phyloP scores from a whole-genome alignment of 805 yeast genomes.

The Lachancea quebecensis region DNA sequence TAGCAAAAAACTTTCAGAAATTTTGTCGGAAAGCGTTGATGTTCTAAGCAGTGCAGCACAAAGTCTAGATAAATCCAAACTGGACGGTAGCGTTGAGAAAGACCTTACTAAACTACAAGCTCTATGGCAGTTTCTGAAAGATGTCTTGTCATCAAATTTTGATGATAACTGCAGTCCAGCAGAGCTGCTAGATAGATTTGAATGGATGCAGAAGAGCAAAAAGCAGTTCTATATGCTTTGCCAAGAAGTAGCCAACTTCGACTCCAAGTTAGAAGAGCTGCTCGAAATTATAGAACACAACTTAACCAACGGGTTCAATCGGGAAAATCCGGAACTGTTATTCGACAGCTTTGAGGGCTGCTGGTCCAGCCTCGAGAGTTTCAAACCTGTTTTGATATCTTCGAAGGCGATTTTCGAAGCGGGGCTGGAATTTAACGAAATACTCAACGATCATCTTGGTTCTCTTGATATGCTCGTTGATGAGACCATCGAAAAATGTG shows the following conservation, averaged over 20 bases:
- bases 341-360: slow-evolving; percentile 30
- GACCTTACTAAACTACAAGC: background rate
- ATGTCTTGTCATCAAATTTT: background rate
- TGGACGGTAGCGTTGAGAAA: background rate
- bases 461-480: slow-evolving; percentile 37
- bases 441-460: slow-evolving; percentile 35
- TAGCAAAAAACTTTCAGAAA: background rate
- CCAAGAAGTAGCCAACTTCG: slow-evolving; percentile 31
- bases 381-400: slow-evolving; percentile 24
- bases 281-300: slow-evolving; percentile 33
- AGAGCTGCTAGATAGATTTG: slow-evolving; percentile 6
- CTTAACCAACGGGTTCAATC: slow-evolving; percentile 13
- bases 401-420: slow-evolving; percentile 35
- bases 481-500: slow-evolving; percentile 31
- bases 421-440: slow-evolving; percentile 39
- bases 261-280: slow-evolving; percentile 31
- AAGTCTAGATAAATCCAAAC: background rate
- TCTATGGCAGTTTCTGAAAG: slow-evolving; percentile 1
- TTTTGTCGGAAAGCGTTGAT: background rate
- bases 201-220: slow-evolving; percentile 33
- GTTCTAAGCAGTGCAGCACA: background rate
- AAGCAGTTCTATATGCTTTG: slow-evolving; percentile 29
- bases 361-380: slow-evolving; percentile 25
- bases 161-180: background rate
- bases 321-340: slow-evolving; percentile 11